Evolutionary conservation across 2,329 filamentous ascomycete species (phyloP), one percentile per base, ranked within the genome.

Genomic region (Xylariaceae sp.): DNA sequence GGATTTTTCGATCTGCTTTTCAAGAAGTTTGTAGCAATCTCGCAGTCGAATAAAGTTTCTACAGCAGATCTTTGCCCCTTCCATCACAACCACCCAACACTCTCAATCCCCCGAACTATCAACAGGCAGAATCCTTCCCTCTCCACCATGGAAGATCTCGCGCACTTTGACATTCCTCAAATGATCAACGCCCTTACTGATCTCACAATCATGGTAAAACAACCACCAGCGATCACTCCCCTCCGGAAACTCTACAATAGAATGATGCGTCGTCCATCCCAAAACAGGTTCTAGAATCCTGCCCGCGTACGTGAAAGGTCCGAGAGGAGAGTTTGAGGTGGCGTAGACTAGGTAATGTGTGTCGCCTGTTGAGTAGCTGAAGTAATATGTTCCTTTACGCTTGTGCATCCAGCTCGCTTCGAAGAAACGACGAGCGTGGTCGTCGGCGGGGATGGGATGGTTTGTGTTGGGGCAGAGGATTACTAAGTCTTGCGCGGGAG

Each of bases 181-280:
- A 63, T 91, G 86, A 58, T 84, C 80, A 42, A 86, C 79, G 0
- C 85, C 85, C 14, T 74, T 72, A 43, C 82, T 86, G 45, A 88
- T 63, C 60, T 80, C 78, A 48, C 81, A 81, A 67, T 90, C 86
- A 61, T 90, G 86, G 62, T 89, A 82, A 63, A 90, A 90, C 45
- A 91, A 63, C 65, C 80, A 90, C 79, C 85, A 89, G 53, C 75
- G 77, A 4, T 77, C 83, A n/a, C n/a, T n/a, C n/a, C n/a, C n/a
- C n/a, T n/a, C n/a, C 65, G 79, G 63, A 59, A 86, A 88, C 70
- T 89, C 84, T 8, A 84, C 83, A 54, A 91, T 84, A 3, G 82
- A 86, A 64, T 90, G 86, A 67, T 90, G 86, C 44, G 86, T 91
- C 35, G 86, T 90, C 86, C 86, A 91, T 1, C 86, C 86, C 21